phyloP scores from a whole-genome alignment of 2,329 filamentous ascomycete species.

The Orbilia oligospora region DNA sequence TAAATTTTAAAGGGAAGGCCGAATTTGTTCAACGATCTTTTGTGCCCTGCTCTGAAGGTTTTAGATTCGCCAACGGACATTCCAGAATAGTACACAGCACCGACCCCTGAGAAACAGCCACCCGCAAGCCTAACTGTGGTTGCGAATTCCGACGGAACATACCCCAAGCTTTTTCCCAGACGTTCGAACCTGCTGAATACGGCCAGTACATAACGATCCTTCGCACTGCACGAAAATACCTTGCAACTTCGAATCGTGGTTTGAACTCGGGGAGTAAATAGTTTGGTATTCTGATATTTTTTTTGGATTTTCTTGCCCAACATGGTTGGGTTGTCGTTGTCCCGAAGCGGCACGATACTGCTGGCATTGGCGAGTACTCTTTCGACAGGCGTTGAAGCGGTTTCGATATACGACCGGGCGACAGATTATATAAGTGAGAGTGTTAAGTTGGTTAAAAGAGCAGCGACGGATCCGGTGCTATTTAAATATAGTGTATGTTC shows the following conservation, averaged over 20 bases:
- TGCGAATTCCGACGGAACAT: conserved; percentile 10
- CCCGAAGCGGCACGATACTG: conserved; percentile 15
- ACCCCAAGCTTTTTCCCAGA: background rate
- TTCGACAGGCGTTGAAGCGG: conserved; percentile 17
- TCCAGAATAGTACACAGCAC: conserved; percentile 25
- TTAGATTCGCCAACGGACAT: conserved; percentile 11
- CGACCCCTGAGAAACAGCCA: conserved; percentile 36
- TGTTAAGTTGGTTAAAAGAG: conserved; percentile 44
- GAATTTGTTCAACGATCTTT: background rate
- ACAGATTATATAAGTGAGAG: conserved; percentile 34
- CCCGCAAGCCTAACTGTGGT: background rate
- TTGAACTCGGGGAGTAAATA: background rate
- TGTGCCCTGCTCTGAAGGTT: background rate
- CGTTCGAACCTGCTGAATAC: conserved; percentile 33
- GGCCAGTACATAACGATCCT: background rate
- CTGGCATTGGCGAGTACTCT: conserved; percentile 28
- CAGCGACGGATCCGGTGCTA: conserved; percentile 41
- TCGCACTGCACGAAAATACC: background rate
- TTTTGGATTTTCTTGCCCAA: background rate
- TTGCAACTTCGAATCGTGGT: background rate
- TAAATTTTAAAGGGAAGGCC: background rate
- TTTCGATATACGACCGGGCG: conserved; percentile 39
- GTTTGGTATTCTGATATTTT: background rate
- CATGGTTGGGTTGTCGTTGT: conserved; percentile 40
- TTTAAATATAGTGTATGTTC: conserved; percentile 49